Base-by-base conservation (phyloP, 768 basidiomycete species). In the Lentinula aciculospora region DNA sequence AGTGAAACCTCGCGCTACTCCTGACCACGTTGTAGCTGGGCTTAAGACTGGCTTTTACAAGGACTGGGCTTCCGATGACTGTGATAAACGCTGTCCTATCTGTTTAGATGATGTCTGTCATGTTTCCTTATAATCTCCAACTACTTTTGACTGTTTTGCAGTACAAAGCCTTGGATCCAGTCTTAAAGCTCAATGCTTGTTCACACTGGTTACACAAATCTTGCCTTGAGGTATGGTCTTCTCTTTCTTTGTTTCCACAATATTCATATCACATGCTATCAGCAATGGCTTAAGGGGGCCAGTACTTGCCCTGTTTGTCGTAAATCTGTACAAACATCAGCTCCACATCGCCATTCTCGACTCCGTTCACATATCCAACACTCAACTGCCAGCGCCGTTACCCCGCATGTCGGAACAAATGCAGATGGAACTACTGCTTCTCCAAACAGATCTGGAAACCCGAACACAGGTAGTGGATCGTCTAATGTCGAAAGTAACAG, bases 261-360 rank as follows among this genome's bases (percentile, higher is more conserved):
- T 36, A 46, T 57, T 58, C 58, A 49, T 62, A n/a, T 60, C 37
- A 50, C 25, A 47, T 57, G 53, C 34, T 62, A 12, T 32, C 59
- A 91, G 86, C 85, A 90, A 87, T 93, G 91, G 91, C 77, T 93
- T 23, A 80, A 80, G 61, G 77, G 80, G 3, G 88, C 89, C 4
- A 83, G 76, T 51, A 91, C 89, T 0, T 93, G 91, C 61, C 91
- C 90, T 13, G 87, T 92, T 1, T 93, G 90, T 68, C 85, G 90
- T 40, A 81, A 83, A 62, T 71, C 78, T 27, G 85, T 90, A 36
- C 63, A 67, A 23, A 66, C 29, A 2, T n/a, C 31, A 31, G 56
- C 36, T 17, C 15, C 56, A 8, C 56, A 57, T 45, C 56, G 34
- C 25, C 44, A 29, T 48, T 21, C n/a, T 0, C 54, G 54, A 32